phyloP scores from a whole-genome alignment of 768 basidiomycete species.

The Mycena chlorophos region DNA sequence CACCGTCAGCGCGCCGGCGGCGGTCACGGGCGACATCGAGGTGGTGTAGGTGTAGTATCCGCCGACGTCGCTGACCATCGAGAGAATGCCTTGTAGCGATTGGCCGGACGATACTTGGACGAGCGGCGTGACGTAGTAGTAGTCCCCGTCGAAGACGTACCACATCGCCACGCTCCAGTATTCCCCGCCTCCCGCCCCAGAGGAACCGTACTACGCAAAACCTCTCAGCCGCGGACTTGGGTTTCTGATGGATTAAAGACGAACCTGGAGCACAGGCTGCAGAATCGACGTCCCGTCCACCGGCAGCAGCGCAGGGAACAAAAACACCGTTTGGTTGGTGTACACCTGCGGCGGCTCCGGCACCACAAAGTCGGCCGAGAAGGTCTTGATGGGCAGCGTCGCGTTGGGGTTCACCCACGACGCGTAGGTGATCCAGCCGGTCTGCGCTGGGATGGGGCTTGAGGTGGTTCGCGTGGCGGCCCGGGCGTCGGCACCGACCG shows the following conservation, averaged over 20 bases:
- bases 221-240: neutral
- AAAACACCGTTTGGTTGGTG: neutral
- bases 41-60: neutral
- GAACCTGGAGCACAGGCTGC: neutral
- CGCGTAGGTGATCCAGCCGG: conserved; percentile 3
- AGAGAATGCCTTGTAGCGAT: neutral
- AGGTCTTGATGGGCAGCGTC: neutral
- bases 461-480: no score
- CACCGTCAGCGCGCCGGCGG: neutral
- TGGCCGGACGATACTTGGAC: neutral
- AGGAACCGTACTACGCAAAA: neutral
- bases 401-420: neutral
- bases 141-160: neutral
- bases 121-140: neutral
- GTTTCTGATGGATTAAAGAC: neutral
- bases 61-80: neutral
- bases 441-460: neutral
- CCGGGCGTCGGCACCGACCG: no score
- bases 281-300: neutral
- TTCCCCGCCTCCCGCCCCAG: neutral
- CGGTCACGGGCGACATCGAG: no score
- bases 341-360: neutral
- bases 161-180: neutral
- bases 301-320: neutral
- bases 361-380: neutral